Evolutionary conservation across 306 rosid species (phyloP).

Genomic region (Styphnolobium japonicum): DNA sequence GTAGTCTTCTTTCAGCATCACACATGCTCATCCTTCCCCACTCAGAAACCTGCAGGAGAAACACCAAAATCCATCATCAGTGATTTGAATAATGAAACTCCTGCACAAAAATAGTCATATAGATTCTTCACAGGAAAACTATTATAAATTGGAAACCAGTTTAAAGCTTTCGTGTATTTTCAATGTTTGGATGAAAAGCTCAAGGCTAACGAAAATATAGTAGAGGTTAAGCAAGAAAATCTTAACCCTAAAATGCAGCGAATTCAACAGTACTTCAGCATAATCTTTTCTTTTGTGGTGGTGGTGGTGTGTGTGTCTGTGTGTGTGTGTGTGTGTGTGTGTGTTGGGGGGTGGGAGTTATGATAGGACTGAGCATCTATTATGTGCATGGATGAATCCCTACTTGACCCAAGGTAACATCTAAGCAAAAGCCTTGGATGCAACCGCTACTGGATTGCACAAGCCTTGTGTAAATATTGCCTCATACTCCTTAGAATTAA

Average conservation of each 20-base stretch:
- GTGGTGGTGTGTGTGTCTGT: too few relatives aligned
- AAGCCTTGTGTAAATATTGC: not conserved
- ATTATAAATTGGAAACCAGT: not conserved
- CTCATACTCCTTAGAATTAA: not conserved
- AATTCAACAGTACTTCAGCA: not conserved
- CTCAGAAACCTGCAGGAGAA: slow-evolving; percentile 62
- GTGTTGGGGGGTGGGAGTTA: too few relatives aligned
- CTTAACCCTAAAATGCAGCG: slow-evolving; percentile 1
- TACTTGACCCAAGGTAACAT: not conserved
- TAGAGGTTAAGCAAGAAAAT: not conserved
- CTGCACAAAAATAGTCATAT: not conserved
- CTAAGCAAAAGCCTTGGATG: not conserved
- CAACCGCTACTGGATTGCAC: not conserved
- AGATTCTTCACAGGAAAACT: not conserved
- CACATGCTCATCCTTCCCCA: slow-evolving; percentile 99
- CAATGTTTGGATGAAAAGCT: not conserved
- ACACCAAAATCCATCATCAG: not conserved
- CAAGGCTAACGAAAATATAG: not conserved
- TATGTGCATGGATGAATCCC: not conserved
- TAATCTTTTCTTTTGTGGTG: too few relatives aligned
- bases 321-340: too few relatives aligned
- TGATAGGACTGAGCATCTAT: not conserved
- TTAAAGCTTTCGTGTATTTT: not conserved
- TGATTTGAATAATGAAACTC: not conserved
- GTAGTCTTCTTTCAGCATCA: slow-evolving; percentile 92